Conservation (phyloP, 352 stramenopile species). For the Pythium scleroteichum region DNA sequence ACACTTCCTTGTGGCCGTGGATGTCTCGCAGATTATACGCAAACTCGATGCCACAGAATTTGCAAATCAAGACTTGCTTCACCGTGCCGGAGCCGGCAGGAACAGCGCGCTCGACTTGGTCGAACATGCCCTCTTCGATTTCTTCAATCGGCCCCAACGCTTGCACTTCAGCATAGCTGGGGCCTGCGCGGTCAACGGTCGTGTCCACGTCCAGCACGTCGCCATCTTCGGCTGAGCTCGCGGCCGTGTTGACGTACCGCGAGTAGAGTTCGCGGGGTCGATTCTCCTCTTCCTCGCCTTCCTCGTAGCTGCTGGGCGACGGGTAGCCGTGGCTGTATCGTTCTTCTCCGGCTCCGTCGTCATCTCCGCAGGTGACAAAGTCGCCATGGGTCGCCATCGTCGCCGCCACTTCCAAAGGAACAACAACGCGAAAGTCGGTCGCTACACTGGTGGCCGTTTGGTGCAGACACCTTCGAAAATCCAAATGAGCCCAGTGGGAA, state of each 20-base stretch:
- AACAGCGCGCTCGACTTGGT: slow-evolving; percentile 6
- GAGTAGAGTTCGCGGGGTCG: background rate
- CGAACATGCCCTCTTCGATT: slow-evolving; percentile 22
- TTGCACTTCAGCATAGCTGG: slow-evolving; percentile 4
- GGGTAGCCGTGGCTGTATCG: background rate
- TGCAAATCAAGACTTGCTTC: slow-evolving; percentile 23
- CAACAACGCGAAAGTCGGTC: slow-evolving; percentile 6
- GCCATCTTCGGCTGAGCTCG: background rate
- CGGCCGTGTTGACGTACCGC: background rate
- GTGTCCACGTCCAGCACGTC: slow-evolving; percentile 1
- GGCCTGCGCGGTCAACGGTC: background rate
- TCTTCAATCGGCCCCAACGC: slow-evolving; percentile 26
- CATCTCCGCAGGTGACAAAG: background rate
- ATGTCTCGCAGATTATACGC: slow-evolving; percentile 23
- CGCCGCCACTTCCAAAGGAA: slow-evolving; percentile 7
- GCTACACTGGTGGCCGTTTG: background rate
- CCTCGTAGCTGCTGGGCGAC: slow-evolving; percentile 1
- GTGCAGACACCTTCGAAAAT: slow-evolving; percentile 9
- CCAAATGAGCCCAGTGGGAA: background rate
- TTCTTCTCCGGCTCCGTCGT: slow-evolving; percentile 1
- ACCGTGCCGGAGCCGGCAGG: slow-evolving; percentile 1
- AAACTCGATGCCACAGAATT: slow-evolving; percentile 23
- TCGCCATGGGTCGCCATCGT: slow-evolving; percentile 7
- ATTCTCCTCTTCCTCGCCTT: slow-evolving; percentile 1
- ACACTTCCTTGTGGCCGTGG: slow-evolving; percentile 23